These are phyloP conservation scores for Nicotiana paniculata DNA, from an alignment of 257 asterid genomes.

Conservation along the genomic window DNA sequence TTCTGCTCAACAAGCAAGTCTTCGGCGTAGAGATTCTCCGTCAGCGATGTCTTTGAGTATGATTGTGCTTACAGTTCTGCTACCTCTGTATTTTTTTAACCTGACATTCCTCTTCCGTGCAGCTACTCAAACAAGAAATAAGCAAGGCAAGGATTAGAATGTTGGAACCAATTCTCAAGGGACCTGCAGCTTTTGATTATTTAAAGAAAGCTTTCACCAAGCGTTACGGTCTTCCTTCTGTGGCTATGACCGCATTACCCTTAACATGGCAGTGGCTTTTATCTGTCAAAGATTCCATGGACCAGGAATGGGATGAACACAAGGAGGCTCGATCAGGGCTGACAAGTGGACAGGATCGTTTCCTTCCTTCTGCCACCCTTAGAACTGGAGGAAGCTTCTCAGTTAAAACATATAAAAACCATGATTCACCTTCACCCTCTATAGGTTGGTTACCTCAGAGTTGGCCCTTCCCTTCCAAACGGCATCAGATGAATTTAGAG, in stretches of 20 bases:
- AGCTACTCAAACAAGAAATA: conserved; percentile 80
- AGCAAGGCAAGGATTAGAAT: conserved; percentile 79
- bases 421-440: conserved; percentile 30
- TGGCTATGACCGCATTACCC: conserved; percentile 49
- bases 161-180: conserved; percentile 76
- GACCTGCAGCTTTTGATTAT: conserved; percentile 70
- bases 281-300: conserved; percentile 34
- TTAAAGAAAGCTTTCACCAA: conserved; percentile 64
- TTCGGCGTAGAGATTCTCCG: neutral
- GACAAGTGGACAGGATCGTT: conserved; percentile 27
- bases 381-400: conserved; percentile 72
- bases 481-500: neutral
- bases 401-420: conserved; percentile 26
- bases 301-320: conserved; percentile 71
- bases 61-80: neutral
- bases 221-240: conserved; percentile 67
- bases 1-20: neutral
- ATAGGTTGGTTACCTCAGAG: conserved; percentile 10
- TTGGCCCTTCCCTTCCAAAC: neutral
- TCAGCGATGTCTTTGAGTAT: neutral
- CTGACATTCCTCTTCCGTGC: conserved; percentile 9
- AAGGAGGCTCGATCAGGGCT: conserved; percentile 28
- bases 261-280: conserved; percentile 62
- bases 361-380: conserved; percentile 63
- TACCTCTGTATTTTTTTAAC: neutral